Conservation (phyloP, 768 basidiomycete species). For the Panaeolus cyanescens region DNA sequence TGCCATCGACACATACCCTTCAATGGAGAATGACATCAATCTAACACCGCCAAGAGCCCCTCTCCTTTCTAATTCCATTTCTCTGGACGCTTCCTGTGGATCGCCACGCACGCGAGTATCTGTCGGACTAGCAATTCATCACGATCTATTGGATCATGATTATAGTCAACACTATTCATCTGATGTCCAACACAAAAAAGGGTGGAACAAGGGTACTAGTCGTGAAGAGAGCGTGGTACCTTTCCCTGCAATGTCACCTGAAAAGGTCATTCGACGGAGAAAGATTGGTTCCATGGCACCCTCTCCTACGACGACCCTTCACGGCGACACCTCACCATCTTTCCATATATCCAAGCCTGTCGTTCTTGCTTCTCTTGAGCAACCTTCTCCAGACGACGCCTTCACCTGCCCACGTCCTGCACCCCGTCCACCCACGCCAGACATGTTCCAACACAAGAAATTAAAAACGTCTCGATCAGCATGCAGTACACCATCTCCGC, state of each 20-base stretch:
- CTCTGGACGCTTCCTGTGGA: neutral
- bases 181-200: neutral
- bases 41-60: neutral
- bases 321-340: constrained; percentile 16
- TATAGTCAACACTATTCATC: neutral
- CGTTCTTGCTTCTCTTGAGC: constrained; percentile 24
- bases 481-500: constrained; percentile 2
- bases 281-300: neutral
- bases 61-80: neutral
- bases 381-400: constrained; percentile 21
- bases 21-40: constrained; percentile 1
- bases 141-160: neutral
- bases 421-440: constrained; percentile 18
- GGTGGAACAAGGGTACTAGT: neutral
- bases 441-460: neutral
- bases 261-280: neutral
- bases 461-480: constrained; percentile 6
- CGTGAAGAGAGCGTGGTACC: neutral
- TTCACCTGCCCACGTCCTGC: constrained; percentile 25
- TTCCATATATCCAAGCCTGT: constrained; percentile 22
- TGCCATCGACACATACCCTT: neutral
- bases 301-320: neutral
- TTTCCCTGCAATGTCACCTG: constrained; percentile 5
- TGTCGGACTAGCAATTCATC: neutral
- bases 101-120: constrained; percentile 1